These are phyloP conservation scores for Lentinula guzmanii DNA, from an alignment of 768 basidiomycete species.

Conservation along the genomic window DNA sequence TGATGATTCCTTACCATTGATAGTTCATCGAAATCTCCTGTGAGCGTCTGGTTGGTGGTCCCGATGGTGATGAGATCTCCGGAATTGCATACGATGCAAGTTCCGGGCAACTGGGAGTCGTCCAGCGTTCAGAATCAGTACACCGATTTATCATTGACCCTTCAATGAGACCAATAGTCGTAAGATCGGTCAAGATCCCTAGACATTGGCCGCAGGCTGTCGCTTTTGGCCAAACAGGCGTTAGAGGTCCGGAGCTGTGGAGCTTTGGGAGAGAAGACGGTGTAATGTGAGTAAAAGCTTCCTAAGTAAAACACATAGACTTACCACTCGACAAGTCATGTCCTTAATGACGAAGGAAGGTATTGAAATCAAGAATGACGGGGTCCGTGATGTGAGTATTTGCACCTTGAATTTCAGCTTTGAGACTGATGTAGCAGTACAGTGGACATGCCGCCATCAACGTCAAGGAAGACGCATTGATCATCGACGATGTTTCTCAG, in stretches of 20 bases:
- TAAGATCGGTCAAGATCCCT: neutral
- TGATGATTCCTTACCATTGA: neutral
- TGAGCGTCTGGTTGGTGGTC: neutral
- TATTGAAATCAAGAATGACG: neutral
- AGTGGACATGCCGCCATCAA: neutral
- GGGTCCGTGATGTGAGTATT: neutral
- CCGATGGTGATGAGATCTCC: neutral
- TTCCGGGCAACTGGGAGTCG: neutral
- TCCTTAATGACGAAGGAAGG: neutral
- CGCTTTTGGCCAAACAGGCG: neutral
- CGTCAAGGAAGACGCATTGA: neutral
- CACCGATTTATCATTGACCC: neutral
- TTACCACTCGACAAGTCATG: neutral
- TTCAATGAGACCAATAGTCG: neutral
- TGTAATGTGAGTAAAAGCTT: neutral
- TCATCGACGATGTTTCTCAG: neutral
- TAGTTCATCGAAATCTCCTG: neutral
- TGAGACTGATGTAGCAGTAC: too few species aligned
- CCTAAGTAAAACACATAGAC: too few species aligned
- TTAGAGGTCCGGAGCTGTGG: neutral
- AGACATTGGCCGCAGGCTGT: neutral
- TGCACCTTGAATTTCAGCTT: too few species aligned
- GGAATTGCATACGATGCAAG: constrained; percentile 1
- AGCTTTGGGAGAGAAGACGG: neutral
- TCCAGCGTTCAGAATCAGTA: neutral